Evolutionary conservation across 257 asterid species (phyloP), one percentile per base, ranked within the genome.

Genomic region (Leptodermis oblonga): DNA sequence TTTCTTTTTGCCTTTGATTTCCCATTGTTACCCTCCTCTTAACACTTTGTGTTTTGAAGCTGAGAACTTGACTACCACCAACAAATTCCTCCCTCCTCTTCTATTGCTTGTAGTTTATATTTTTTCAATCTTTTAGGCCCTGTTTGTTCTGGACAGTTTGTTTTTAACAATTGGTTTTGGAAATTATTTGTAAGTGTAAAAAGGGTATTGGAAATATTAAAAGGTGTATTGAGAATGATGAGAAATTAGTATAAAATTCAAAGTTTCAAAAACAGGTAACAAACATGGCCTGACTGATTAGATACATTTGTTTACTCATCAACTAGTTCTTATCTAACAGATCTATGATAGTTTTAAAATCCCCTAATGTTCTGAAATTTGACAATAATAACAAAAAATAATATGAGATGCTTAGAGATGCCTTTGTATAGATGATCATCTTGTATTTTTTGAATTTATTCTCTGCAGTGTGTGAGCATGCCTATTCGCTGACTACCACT

Each of bases 391-490:
- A 20, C 2, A 60, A 4, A 33, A 33, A 52, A 52, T 52, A 18
- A 20, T 51, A 1, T 51, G 58, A 51, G 23, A 34, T 34, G 28
- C 58, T 23, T 41, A 51, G 5, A 37, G 45, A 31, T 6, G 17
- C 41, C 15, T 59, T 60, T 17, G 18, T 25, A 4, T 55, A 9
- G 23, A 41, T 58, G 5, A 15, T 43, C 26, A 33, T 71, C 37
- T 37, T 30, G 26, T 28, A 5, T 41, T 52, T 26, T 31, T 5
- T 17, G 4, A 3, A 41, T 67, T 76, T 23, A 49, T 79, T 70
- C 67, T 22, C 69, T 77, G 82, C 91, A 94, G 99, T 94, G 78
- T 94, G 97, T 74, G 99, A 94, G 84, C 94, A 89, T 86, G 99
- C 97, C 65, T 90, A 93, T 80, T 86, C 96, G 18, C 76, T 93